phyloP scores from a whole-genome alignment of 1,139 yeast species.

The Pichia sp. region DNA sequence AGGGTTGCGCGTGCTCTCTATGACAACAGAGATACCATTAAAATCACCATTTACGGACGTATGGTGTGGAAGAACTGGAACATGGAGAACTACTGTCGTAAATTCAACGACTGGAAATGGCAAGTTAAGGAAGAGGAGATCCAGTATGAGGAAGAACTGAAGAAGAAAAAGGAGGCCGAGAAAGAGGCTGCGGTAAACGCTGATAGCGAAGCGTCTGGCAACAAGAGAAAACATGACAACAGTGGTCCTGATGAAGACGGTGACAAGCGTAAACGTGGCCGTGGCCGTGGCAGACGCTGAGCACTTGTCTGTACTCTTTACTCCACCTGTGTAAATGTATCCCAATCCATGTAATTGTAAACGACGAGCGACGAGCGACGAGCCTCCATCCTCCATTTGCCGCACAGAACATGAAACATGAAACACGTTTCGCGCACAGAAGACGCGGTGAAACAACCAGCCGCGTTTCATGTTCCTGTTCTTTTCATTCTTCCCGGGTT shows the following conservation, averaged over 20 bases:
- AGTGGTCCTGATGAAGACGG: neutral
- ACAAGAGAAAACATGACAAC: constrained; percentile 1
- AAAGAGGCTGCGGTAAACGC: neutral
- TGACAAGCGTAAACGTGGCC: constrained; percentile 2
- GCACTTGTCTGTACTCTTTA: no score
- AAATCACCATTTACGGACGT: constrained; percentile 81
- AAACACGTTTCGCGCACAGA: constrained; percentile 1
- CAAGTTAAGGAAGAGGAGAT: constrained; percentile 62
- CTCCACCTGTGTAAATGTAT: no score
- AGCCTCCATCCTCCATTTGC: no score
- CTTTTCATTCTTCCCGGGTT: no score
- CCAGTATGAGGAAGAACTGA: constrained; percentile 29
- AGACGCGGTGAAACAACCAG: neutral
- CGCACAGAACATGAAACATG: constrained; percentile 1
- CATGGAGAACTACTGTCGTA: constrained; percentile 68
- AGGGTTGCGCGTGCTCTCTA: constrained; percentile 67
- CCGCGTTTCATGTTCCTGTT: neutral
- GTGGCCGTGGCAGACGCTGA: constrained; percentile 1
- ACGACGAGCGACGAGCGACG: no score
- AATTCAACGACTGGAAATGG: constrained; percentile 78
- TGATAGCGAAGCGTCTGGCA: neutral
- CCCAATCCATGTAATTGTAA: no score
- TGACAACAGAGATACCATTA: constrained; percentile 58
- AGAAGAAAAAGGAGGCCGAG: neutral
- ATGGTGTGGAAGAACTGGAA: constrained; percentile 95